Base-by-base conservation (phyloP, 495 filamentous ascomycete species). In the Daldinia concentrica region DNA sequence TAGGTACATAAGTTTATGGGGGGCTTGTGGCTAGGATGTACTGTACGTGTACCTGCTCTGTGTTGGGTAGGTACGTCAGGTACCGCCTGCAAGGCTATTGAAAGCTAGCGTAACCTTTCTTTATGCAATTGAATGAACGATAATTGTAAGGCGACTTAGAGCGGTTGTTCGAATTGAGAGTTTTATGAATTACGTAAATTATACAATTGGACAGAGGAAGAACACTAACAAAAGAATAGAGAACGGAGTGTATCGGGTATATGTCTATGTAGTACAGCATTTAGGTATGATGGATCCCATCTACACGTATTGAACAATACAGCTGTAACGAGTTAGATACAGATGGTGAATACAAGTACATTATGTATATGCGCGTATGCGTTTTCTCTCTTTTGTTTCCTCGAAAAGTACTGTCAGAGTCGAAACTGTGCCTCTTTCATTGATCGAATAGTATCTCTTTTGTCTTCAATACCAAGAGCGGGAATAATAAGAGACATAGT, bases 111-210 rank as follows among this genome's bases (percentile, higher is more conserved):
- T 26, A 36, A 59, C 57, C 32, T 24, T 9, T 66, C 62, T 72
- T 67, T 68, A 72, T 72, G 69, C 69, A 72, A 72, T 68, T 51
- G 19, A 11, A 12, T 48, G 17, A 48, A 48, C 43, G 43, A 48
- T 48, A 48, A 48, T 48, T 48, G 19, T 48, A 48, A 48, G 9
- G 14, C 9, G 57, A 39, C 36, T 62, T 11, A 22, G 57, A 9
- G 17, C 26, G 24, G 62, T 71, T 66, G 57, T 66, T 57, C 8
- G 55, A 50, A 62, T 37, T 43, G 22, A 9, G 58, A 22, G 48
- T 55, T 59, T 32, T 9, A 48, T 17, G 22, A 55, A 67, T 61
- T 29, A 57, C 64, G 27, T 52, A 36, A 19, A 32, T 57, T 58
- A 64, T 22, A 61, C 64, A 62, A 64, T 68, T 68, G 61, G 56